Evolutionary conservation across 1,284 basidiomycete species (phyloP).

Genomic region (Farysia itapuensis): DNA sequence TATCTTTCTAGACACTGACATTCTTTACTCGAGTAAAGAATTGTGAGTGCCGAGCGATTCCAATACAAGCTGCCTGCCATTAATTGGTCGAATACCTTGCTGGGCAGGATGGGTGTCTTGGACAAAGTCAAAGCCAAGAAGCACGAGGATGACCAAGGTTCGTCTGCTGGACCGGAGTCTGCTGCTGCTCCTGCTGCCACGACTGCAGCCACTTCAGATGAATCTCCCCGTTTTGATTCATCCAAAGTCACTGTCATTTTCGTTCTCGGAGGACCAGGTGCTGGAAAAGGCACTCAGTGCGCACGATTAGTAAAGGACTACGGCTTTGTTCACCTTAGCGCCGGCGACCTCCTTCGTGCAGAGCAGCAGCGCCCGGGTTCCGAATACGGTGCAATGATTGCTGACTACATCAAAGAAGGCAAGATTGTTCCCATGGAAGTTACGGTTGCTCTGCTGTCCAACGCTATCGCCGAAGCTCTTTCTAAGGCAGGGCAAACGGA

Average conservation of each 20-base stretch:
- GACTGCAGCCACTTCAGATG: conserved; percentile 2
- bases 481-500: conserved; percentile 24
- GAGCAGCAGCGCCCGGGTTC: conserved; percentile 89
- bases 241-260: conserved; percentile 84
- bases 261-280: conserved; percentile 95
- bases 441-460: conserved; percentile 91
- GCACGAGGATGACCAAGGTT: conserved; percentile 1
- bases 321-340: conserved; percentile 90
- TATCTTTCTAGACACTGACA: not conserved
- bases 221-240: conserved; percentile 68
- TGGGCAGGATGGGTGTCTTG: conserved; percentile 41
- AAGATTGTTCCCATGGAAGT: conserved; percentile 96
- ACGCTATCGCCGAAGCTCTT: conserved; percentile 79
- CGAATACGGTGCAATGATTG: conserved; percentile 82
- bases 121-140: conserved; percentile 36
- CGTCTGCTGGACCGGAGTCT: conserved; percentile 1
- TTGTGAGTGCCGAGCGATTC: not conserved
- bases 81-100: conserved; percentile 33
- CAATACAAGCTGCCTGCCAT: conserved; percentile 17
- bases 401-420: conserved; percentile 85
- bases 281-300: conserved; percentile 97
- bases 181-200: not conserved
- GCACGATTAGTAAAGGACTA: conserved; percentile 82
- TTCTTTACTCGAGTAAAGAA: not conserved
- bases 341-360: conserved; percentile 91